Evolutionary conservation across 352 stramenopile genomes (phyloP).

Genomic region (Phytophthora boehmeriae): DNA sequence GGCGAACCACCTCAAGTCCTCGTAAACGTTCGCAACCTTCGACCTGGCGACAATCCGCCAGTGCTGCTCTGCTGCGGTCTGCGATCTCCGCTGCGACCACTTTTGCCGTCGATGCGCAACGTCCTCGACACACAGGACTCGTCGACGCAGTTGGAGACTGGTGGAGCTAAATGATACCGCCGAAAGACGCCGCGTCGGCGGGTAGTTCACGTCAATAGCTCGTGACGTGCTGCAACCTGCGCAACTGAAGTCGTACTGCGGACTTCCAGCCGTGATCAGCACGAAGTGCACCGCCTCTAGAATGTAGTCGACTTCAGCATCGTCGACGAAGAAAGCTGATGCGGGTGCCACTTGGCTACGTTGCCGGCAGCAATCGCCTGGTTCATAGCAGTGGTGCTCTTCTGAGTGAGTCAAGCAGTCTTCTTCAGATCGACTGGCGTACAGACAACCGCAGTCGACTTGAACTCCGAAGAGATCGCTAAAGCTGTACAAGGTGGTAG

Average conservation of each 20-base stretch:
- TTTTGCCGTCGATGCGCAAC: not conserved
- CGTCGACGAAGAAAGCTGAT: slow-evolving; percentile 84
- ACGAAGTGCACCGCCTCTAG: slow-evolving; percentile 91
- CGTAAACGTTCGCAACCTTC: not conserved
- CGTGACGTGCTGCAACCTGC: slow-evolving; percentile 82
- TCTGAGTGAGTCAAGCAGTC: slow-evolving; percentile 4
- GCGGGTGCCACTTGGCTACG: slow-evolving; percentile 93
- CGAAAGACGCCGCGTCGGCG: not conserved
- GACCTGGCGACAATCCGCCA: not conserved
- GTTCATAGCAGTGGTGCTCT: slow-evolving; percentile 65
- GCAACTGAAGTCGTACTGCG: slow-evolving; percentile 93
- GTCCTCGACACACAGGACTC: not conserved
- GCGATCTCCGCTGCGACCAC: not conserved
- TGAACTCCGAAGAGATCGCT: slow-evolving; percentile 94
- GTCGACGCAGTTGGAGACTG: not conserved
- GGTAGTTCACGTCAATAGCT: not conserved
- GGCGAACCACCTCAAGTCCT: not conserved
- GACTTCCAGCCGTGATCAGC: slow-evolving; percentile 85
- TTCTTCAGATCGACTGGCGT: not conserved
- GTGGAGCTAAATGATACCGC: not conserved
- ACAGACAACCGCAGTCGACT: not conserved
- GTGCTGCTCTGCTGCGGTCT: not conserved
- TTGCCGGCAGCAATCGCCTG: slow-evolving; percentile 80
- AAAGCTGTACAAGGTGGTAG: slow-evolving; percentile 96
- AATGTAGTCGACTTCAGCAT: slow-evolving; percentile 91